Conservation (phyloP, 345 rosid genomes). For the Citrus medica region DNA sequence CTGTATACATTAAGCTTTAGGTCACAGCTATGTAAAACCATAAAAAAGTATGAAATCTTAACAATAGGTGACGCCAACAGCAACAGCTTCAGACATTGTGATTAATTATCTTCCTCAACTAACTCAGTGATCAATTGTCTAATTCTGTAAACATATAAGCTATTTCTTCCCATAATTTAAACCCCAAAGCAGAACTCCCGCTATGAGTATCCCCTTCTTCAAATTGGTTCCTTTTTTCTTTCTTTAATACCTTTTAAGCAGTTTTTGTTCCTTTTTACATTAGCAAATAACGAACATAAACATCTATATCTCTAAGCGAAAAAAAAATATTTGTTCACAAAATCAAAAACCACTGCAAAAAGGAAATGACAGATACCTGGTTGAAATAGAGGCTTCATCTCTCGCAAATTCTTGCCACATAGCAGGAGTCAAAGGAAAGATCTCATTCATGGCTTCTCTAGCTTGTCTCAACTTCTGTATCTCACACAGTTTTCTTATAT, state of each 20-base stretch:
- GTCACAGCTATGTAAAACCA: background rate
- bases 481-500: slow-evolving; percentile 79
- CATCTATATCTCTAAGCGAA: background rate
- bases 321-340: background rate
- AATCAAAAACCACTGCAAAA: background rate
- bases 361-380: slow-evolving; percentile 34
- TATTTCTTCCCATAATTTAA: background rate
- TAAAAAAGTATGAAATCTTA: background rate
- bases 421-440: slow-evolving; percentile 71
- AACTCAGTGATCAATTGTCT: background rate
- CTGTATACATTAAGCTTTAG: background rate
- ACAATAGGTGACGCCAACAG: background rate
- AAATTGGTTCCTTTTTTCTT: background rate
- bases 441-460: slow-evolving; percentile 68
- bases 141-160: background rate
- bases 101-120: background rate
- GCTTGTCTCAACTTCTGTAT: slow-evolving; percentile 76
- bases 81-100: background rate
- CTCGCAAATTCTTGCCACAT: slow-evolving; percentile 90
- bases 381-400: slow-evolving; percentile 72
- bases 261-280: background rate
- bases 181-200: background rate
- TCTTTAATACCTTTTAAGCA: background rate
- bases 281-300: background rate
- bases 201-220: background rate